Percentiles rank a stretch among this genome's conserved stretches.
Evolutionary conservation across 2,329 filamentous ascomycete genomes (phyloP).

Genomic region (Elsinoe batatas): DNA sequence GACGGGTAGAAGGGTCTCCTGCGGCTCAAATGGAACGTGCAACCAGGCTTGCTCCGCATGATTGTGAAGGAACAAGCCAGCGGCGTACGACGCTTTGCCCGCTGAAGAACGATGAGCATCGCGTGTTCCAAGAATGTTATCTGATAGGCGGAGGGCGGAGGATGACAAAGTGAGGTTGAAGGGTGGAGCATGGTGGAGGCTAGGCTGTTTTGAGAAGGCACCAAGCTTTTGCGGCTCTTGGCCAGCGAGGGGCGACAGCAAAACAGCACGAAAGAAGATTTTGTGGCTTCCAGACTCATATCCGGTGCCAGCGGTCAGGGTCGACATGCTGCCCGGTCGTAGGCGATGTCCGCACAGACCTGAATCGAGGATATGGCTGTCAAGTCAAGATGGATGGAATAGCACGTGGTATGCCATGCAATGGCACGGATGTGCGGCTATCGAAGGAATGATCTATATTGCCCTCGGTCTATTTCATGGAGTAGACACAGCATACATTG

Average conservation of each 20-base stretch:
- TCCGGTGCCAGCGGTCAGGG: not conserved
- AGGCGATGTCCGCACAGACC: slow-evolving; percentile 2
- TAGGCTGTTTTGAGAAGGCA: slow-evolving; percentile 11
- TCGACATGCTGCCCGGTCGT: not conserved
- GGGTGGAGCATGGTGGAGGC: not conserved
- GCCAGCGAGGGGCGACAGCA: not conserved
- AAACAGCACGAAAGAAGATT: not conserved
- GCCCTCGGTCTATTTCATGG: not conserved
- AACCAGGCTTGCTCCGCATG: not conserved
- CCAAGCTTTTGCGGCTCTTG: slow-evolving; percentile 9
- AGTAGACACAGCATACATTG: not conserved
- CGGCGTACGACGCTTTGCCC: not conserved
- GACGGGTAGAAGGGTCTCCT: not conserved
- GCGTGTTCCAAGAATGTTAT: slow-evolving; percentile 1
- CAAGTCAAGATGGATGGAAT: not conserved
- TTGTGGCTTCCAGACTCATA: not conserved
- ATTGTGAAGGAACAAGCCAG: not conserved
- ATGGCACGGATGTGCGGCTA: not conserved
- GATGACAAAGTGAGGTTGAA: not conserved
- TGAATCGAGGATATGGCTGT: not conserved
- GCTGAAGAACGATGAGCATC: not conserved
- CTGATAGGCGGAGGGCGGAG: slow-evolving; percentile 9
- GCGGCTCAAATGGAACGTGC: not conserved
- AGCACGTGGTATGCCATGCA: not conserved
- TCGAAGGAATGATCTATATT: not conserved